Evolutionary conservation across 495 filamentous ascomycete species (phyloP), one percentile per base, ranked within the genome.

Genomic region (Aspergillus egyptiacus): DNA sequence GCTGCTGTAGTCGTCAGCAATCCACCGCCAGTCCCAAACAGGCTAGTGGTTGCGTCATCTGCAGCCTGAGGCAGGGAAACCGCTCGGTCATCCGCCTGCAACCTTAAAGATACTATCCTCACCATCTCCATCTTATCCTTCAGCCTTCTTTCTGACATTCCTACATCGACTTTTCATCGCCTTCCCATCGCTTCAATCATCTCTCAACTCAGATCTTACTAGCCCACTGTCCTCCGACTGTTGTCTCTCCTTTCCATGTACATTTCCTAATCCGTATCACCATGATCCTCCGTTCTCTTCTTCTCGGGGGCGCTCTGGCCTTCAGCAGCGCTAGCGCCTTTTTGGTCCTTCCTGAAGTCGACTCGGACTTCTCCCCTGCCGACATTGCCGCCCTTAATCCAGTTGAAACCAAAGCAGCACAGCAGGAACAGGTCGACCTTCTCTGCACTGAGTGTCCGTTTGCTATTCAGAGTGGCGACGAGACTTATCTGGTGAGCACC

Each of bases 381-480:
- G 65, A 62, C 17, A 59, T 65, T 27, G 34, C 64, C 35, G 54
- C 45, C 17, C 31, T 65, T 11, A 54, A 65, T 19, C 64, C 66
- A 0, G 18, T 69, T 24, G 53, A 62, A 28, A 37, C 62, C n/a
- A 53, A 62, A 24, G 58, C 67, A 19, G 52, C 60, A 6, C 60
- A 58, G 25, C 58, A 62, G 37, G 58, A 64, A 36, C 51, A 58
- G 5, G 49, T 78, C 32, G 59, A 63, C 9, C 54, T 78, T 8
- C 58, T 64, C 31, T 79, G 75, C 56, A 64, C 65, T 18, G 69
- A 70, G 20, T 79, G 75, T 45, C 73, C 71, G 0, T 72, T 70
- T 65, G 53, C 62, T 67, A 62, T 65, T 54, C 60, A 55, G 61
- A 71, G 48, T 45, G 62, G 60, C 57, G 62, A 62, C 52, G 51